Evolutionary conservation across 2,329 filamentous ascomycete species (phyloP), one percentile per base, ranked within the genome.

Genomic region (Aspergillus novofumigatus): DNA sequence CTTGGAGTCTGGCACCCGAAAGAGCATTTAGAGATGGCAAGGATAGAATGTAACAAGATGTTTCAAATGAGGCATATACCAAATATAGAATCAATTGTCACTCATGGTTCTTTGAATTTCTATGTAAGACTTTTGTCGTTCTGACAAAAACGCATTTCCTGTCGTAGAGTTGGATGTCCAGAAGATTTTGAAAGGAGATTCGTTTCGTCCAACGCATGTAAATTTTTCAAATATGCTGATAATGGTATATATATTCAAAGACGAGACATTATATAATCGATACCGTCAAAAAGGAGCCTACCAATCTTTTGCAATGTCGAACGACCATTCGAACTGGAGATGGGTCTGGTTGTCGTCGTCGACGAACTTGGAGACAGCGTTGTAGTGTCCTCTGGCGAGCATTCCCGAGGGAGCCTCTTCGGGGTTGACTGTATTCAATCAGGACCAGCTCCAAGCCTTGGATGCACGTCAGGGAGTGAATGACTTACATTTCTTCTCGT

Each of bases 301-400:
- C 94, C 94, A 97, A 74, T 96, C 91, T 84, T 97, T 99, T 78
- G 89, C 84, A 74, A 99, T 96, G 72, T 97, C 90, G 70, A 99
- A 97, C 60, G 88, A 86, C 94, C 94, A 99, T 69, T 96, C 89
- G 75, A 99, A 99, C 73, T 88, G 83, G 62, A 99, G 82, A 77
- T 99, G 92, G 62, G 84, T 87, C 77, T 91, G 87, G 75, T 94
- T 88, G 79, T 99, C 94, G 70, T 99, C 94, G 73, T 99, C 94
- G 61, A 96, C 84, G 75, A 99, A 99, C 76, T 86, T 91, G 65
- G 92, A 96, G 60, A 87, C 77, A 62, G 92, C 92, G 59, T 89
- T 89, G 83, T 99, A 99, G 77, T 92, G 87, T 62, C 92, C 94
- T 60, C 94, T 90, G 56, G 86, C 88, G 54, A 97, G 79, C 86